Base-by-base conservation (phyloP, 768 basidiomycete species). In the Vishniacozyma victoriae region DNA sequence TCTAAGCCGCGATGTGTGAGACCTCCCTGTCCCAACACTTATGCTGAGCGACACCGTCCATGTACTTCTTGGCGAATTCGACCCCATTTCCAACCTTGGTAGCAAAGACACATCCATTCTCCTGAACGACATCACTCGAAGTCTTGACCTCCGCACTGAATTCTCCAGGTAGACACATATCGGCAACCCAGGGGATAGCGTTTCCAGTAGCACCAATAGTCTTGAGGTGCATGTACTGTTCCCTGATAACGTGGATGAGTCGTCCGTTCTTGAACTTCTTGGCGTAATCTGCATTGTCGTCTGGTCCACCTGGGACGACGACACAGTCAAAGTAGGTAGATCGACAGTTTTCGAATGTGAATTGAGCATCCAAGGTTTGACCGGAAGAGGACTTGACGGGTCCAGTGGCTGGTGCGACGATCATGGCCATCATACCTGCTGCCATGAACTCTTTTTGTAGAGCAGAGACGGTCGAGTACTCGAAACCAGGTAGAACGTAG, bases 221-320 rank as follows among this genome's bases (percentile, higher is more conserved):
- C 74, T 91, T 91, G 72, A 81, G 83, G 70, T 91, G 89, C 18
- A 84, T 84, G 72, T 86, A 91, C 2, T 86, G 83, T 71, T 91
- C 88, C 37, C 85, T 79, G 3, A 85, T 78, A 77, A 84, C 88
- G 65, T 92, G 86, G n/a, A 87, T 73, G 6, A 77, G 77, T 16
- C 88, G 79, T 4, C 88, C 90, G 41, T 78, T 79, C 56, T 76
- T 75, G 27, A 89, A 76, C 24, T 76, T 64, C 63, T 80, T 78
- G n/a, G 75, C 77, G 64, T 83, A 82, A 26, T 76, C 74, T n/a
- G n/a, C n/a, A 38, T 51, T 35, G 7, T 73, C 73, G 2, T 58
- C 65, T 31, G 64, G 48, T 5, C 88, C 87, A 16, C 83, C 83
- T 11, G 87, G 82, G 59, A 92, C 80, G 58, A 85, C 78, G 53